Conservation (phyloP, 176 grass and related monocot genomes). For the maize (Zea mays) region Zm-B73-REFERENCE-NAM-5.0 NC_050100.1:151543501-151544000, state of each 20-base stretch:
- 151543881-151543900: background rate
- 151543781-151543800: background rate
- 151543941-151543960: background rate
- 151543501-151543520: slow-evolving; percentile 51
- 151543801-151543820: background rate
- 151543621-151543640: slow-evolving; percentile 5
- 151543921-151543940: slow-evolving; percentile 15
- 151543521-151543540: slow-evolving; percentile 12
- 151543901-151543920: background rate
- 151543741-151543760: background rate
- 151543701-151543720: background rate
- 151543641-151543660: slow-evolving; percentile 8
- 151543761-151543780: slow-evolving; percentile 9
- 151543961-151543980: slow-evolving; percentile 11
- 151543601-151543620: background rate
- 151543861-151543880: background rate
- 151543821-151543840: background rate
- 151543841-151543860: background rate
- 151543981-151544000: slow-evolving; percentile 78
- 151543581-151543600: slow-evolving; percentile 15
- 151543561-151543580: slow-evolving; percentile 11
- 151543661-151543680: background rate
- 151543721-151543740: background rate
- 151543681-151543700: background rate
- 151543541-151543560: background rate